phyloP scores from a whole-genome alignment of 2,329 filamentous ascomycete genomes.

The Botrytis deweyae region DNA sequence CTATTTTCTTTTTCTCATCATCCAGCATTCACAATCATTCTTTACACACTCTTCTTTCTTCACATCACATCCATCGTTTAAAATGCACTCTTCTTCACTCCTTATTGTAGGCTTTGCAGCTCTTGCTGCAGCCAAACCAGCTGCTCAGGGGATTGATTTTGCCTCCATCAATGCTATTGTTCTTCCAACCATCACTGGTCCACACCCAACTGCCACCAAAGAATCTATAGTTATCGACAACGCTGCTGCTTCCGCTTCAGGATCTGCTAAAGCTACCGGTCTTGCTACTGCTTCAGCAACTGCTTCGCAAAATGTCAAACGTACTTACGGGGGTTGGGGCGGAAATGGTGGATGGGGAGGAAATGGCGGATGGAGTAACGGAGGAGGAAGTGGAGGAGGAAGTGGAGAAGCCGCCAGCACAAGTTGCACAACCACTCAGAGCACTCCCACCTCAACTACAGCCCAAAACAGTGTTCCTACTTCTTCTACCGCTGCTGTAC shows the following conservation, averaged over 20 bases:
- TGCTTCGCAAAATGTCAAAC: background rate
- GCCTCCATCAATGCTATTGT: slow-evolving; percentile 19
- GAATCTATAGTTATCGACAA: background rate
- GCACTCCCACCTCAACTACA: background rate
- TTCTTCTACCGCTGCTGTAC: background rate
- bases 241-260: background rate
- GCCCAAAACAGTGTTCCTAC: background rate
- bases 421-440: background rate
- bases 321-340: background rate
- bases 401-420: background rate
- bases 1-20: background rate
- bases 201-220: background rate
- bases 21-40: slow-evolving; percentile 6
- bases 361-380: background rate
- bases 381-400: background rate
- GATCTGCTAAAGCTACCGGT: background rate
- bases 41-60: slow-evolving; percentile 19
- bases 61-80: background rate
- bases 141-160: slow-evolving; percentile 25
- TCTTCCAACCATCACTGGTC: background rate
- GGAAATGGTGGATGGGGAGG: background rate
- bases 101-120: slow-evolving; percentile 26
- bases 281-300: slow-evolving; percentile 11
- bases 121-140: slow-evolving; percentile 25
- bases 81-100: slow-evolving; percentile 13